Base-by-base conservation (phyloP, 352 stramenopile species). In the Phytophthora pluvialis region DNA sequence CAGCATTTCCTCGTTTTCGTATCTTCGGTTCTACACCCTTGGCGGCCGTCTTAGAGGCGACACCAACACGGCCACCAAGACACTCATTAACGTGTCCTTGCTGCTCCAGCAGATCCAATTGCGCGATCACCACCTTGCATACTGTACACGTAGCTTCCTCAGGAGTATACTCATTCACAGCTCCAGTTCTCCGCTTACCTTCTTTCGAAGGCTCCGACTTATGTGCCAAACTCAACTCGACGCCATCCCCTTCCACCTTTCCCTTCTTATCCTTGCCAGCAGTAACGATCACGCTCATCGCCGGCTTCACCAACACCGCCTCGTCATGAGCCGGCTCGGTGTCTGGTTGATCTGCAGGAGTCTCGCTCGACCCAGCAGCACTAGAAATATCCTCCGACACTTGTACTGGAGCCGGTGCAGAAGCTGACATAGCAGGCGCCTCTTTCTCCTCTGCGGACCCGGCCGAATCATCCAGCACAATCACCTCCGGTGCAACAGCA, bases 61-160 rank as follows among this genome's bases (percentile, higher is more conserved):
- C 28, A 15, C 38, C 33, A 31, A 43, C 15, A 32, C 72, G 52
- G 33, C 65, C 64, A 61, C 78, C 77, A 3, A 86, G 47, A 33
- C 75, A 83, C 21, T 62, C 56, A 38, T 71, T 74, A 11, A 85
- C 52, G 31, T 73, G 56, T 5, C 67, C 39, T 21, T 80, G 72
- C 43, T 75, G 58, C 53, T 77, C 45, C 26, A 85, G 21, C 67
- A 82, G 35, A 75, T 77, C 54, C 54, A 87, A 40, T 13, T 67
- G 48, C 28, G 62, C 71, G 35, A 82, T 60, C 45, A 58, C 39
- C 39, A 33, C 57, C 6, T n/a, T 42, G 26, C 68, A 78, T n/a
- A 65, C 42, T 39, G 67, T 69, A 32, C 72, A 72, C 5, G 62
- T 75, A 21, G 65, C 59, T 40, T 64, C 58, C 7, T 70, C 58